phyloP scores from a whole-genome alignment of 805 yeast species.

The Candida xiaguanensis region DNA sequence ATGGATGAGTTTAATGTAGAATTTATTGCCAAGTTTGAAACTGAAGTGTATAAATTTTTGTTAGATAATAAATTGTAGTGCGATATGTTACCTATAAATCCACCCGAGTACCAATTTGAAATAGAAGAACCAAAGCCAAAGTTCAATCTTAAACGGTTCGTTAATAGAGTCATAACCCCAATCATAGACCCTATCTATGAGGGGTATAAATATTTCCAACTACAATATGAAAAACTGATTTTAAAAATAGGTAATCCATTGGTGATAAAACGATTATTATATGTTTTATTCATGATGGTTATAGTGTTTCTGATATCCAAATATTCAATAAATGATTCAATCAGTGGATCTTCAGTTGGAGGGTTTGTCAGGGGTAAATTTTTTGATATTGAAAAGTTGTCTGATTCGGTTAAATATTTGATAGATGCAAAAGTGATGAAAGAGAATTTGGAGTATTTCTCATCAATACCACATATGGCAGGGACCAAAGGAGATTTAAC shows the following conservation, averaged over 20 bases:
- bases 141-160: not conserved
- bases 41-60: slow-evolving; percentile 19
- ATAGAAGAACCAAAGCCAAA: slow-evolving; percentile 26
- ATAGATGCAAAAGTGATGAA: slow-evolving; percentile 58
- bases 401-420: slow-evolving; percentile 43
- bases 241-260: slow-evolving; percentile 80
- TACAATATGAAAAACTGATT: slow-evolving; percentile 53
- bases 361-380: slow-evolving; percentile 53
- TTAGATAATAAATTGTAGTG: slow-evolving; percentile 8
- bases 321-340: slow-evolving; percentile 46
- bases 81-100: slow-evolving; percentile 4
- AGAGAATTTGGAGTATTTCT: slow-evolving; percentile 64
- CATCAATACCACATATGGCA: slow-evolving; percentile 80
- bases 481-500: slow-evolving; percentile 86
- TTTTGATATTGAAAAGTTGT: slow-evolving; percentile 54
- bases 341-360: slow-evolving; percentile 38
- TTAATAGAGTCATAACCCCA: slow-evolving; percentile 34
- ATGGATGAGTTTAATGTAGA: slow-evolving; percentile 21
- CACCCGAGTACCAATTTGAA: slow-evolving; percentile 24
- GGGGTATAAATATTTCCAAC: slow-evolving; percentile 36
- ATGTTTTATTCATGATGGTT: slow-evolving; percentile 61
- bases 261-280: slow-evolving; percentile 71
- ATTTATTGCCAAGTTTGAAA: slow-evolving; percentile 21
- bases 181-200: slow-evolving; percentile 53
- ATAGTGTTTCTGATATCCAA: slow-evolving; percentile 55